Conservation (phyloP, 768 basidiomycete species). For the Auricularia auricula-judae region DNA sequence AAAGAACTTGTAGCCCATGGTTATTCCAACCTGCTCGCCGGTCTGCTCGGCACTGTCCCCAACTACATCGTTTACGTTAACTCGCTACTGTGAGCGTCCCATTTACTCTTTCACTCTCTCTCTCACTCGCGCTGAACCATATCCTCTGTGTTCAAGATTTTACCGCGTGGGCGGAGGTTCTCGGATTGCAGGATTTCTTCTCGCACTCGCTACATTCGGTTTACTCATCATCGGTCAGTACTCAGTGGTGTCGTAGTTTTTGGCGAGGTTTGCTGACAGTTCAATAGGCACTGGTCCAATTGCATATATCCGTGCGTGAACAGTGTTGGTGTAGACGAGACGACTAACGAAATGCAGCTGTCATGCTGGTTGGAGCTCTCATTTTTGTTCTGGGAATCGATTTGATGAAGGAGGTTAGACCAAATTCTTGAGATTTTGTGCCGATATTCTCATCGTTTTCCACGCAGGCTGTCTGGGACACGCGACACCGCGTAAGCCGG, state of each 20-base stretch:
- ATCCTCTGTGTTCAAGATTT: constrained; percentile 36
- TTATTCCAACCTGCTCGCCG: constrained; percentile 78
- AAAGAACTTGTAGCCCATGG: constrained; percentile 90
- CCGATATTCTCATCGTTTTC: neutral
- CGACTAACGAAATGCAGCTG: constrained; percentile 36
- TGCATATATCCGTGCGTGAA: constrained; percentile 72
- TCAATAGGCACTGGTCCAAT: constrained; percentile 63
- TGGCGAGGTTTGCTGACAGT: too few relatives aligned
- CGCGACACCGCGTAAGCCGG: constrained; percentile 74
- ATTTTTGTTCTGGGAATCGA: constrained; percentile 94
- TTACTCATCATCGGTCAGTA: constrained; percentile 51
- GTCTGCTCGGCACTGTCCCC: constrained; percentile 73
- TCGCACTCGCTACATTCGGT: constrained; percentile 60
- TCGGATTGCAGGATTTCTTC: constrained; percentile 72
- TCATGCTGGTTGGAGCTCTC: constrained; percentile 82
- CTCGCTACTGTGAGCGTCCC: constrained; percentile 50
- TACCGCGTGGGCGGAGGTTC: constrained; percentile 89
- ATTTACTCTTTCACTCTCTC: neutral
- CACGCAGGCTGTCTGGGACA: constrained; percentile 76
- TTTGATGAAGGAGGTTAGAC: constrained; percentile 62
- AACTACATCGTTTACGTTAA: constrained; percentile 87
- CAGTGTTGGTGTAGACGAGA: neutral
- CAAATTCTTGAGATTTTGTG: neutral
- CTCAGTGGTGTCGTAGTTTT: too few relatives aligned
- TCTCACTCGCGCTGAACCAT: constrained; percentile 9